A percentile compares a stretch with the other conserved stretches of the same genome.
Evolutionary conservation across 176 grass and related monocot genomes (phyloP).

Genomic region (Coix lacrymajobi): DNA sequence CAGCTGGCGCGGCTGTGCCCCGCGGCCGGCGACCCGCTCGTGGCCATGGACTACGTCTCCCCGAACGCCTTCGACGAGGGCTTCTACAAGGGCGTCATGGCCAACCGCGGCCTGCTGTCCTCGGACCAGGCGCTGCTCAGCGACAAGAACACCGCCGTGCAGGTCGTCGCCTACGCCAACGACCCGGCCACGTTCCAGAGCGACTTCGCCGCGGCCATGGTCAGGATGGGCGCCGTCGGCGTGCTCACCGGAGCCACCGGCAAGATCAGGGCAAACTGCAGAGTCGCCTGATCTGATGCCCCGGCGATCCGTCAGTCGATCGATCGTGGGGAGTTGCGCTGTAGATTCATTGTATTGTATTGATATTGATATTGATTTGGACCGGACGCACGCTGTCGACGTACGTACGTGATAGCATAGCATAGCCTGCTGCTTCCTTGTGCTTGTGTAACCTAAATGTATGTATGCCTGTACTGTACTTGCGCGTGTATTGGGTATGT

Average conservation of each 20-base stretch:
- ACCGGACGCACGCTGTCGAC: neutral
- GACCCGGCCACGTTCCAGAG: constrained; percentile 51
- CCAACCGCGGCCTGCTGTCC: constrained; percentile 62
- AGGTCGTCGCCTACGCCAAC: constrained; percentile 65
- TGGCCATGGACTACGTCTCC: constrained; percentile 66
- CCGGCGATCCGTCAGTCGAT: neutral
- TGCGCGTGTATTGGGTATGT: constrained; percentile 16
- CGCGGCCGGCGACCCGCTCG: constrained; percentile 21
- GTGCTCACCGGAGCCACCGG: constrained; percentile 60
- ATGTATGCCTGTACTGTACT: constrained; percentile 9
- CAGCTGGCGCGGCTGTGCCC: constrained; percentile 60
- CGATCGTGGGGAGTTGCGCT: neutral
- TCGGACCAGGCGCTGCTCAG: constrained; percentile 71
- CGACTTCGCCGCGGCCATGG: constrained; percentile 69
- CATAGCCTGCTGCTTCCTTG: neutral
- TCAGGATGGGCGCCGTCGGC: constrained; percentile 67
- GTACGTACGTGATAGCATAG: constrained; percentile 7
- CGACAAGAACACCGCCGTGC: constrained; percentile 42
- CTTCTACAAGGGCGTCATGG: constrained; percentile 65
- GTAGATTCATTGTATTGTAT: constrained; percentile 11
- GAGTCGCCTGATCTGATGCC: constrained; percentile 42
- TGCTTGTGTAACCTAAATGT: neutral
- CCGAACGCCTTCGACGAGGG: constrained; percentile 71
- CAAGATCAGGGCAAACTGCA: constrained; percentile 68
- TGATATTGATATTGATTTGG: constrained; percentile 12